Evolutionary conservation across 2,329 filamentous ascomycete genomes (phyloP), one percentile per base, ranked within the genome.

Genomic region (Aspergillus amoenus): DNA sequence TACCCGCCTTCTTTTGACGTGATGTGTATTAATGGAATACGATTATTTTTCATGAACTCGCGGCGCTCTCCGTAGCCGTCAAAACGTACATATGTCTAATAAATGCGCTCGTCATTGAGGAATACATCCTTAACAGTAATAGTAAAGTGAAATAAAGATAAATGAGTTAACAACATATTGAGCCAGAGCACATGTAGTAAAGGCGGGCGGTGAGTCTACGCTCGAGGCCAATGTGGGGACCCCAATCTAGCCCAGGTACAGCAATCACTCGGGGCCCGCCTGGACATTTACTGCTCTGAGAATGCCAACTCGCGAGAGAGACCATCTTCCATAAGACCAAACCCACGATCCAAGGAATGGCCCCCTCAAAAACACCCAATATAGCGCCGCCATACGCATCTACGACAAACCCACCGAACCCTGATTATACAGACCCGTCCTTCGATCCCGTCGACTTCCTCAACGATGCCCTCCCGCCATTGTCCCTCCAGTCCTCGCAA

Each of bases 401-500:
- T 60, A 63, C 62, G 60, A 86, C 57, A 45, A 50, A 60, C 41
- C 51, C 51, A 57, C 57, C 64, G 39, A 54, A 54, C 85, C 93
- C 72, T 82, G 90, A 88, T 55, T 97, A 97, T 73, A 81, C 93
- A 39, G 81, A 85, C 49, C 81, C 88, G 5, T 79, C 83, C 44
- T 97, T 97, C 75, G 91, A 96, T 72, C 84, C 93, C 4, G 89
- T 88, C 62, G 86, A 89, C 47, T 96, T 92, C 73, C 85, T 97
- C 67, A 97, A 97, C 75, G 79, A 86, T 58, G 84, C 84, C 0
- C 80, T 97, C 0, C 90, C 92, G 4, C 79, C 88, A 2, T 80
- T 96, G 18, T 80, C 80, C 47, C 74, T 82, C 42, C 76, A 79
- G 32, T 76, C 78, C 24, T 70, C 72, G 22, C 70, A 77, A 50